Base-by-base conservation (phyloP, 345 rosid species). In the Aegle marmelos region DNA sequence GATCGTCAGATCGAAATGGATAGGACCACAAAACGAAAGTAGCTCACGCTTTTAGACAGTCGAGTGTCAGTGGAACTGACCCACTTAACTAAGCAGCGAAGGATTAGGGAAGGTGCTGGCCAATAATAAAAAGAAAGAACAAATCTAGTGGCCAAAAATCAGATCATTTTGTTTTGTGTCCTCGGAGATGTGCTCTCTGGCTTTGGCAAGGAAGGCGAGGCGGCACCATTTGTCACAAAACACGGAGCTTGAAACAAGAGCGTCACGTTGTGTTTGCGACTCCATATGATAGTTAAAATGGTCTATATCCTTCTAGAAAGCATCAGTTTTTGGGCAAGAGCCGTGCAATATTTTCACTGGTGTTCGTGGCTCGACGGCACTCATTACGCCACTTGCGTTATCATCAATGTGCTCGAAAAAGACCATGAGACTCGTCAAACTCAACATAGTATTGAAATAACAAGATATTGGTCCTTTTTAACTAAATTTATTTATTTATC, bases 161-260 rank as follows among this genome's bases (percentile, higher is more conserved):
- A 70, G 65, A 33, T 58, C 65, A 22, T 36, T 36, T 34, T 34
- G 25, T 34, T 36, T 34, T 34, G 27, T 34, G 64, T 58, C 16
- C 19, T 57, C 5, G 33, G 11, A 22, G 6, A 58, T 34, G 50
- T 24, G 67, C 53, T 24, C 36, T 28, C 22, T 36, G 33, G 54
- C 61, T 73, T 45, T 36, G 67, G 60, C 17, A 36, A 59, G 56
- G 56, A 60, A 73, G 72, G 56, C 2, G 3, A 50, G 22, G 25
- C 76, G 77, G 81, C 73, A 37, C 22, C 69, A 74, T 61, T 50
- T 69, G 54, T 36, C 58, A 41, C 63, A 61, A 17, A 74, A 28
- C 68, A 74, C 56, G 25, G 36, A 17, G 28, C 30, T 59, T 14
- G 50, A 30, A 68, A 59, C 56, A 68, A 73, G 36, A 72, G 73